A percentile compares a stretch with the other conserved stretches of the same genome.
phyloP scores from a whole-genome alignment of 139 green algal genomes.

The Tetradesmus obliquus region DNA sequence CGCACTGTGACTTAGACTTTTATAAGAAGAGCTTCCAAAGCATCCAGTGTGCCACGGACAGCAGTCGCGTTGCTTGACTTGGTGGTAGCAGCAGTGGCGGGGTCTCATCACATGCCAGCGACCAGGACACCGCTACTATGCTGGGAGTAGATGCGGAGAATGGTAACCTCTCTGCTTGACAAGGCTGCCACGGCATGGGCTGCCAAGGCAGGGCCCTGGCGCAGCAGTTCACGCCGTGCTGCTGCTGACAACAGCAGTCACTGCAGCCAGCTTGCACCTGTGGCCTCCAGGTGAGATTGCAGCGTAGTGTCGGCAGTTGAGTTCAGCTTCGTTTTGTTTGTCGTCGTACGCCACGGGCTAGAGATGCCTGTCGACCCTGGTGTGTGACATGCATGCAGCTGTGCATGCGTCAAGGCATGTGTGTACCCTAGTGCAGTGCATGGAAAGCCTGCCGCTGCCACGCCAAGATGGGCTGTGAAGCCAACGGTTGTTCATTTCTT shows the following conservation, averaged over 20 bases:
- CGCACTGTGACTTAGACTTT: background rate
- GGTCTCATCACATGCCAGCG: background rate
- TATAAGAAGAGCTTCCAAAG: background rate
- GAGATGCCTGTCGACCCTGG: background rate
- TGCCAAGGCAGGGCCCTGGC: background rate
- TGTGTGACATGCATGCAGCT: background rate
- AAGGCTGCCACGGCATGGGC: constrained; percentile 1
- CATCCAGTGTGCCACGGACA: background rate
- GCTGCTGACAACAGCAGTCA: background rate
- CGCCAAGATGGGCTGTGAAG: no score
- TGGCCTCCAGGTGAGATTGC: background rate
- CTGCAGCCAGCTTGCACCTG: background rate
- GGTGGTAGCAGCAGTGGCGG: background rate
- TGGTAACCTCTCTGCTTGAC: background rate
- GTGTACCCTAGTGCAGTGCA: background rate
- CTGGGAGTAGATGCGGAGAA: constrained; percentile 25
- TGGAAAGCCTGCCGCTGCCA: background rate
- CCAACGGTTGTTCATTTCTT: no score
- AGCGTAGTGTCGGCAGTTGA: no score
- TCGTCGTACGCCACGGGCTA: no score
- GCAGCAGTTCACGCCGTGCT: background rate
- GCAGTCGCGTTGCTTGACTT: background rate
- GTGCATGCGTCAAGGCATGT: background rate
- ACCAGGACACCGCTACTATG: background rate
- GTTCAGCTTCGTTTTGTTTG: no score